Conservation (phyloP, 306 rosid species). For the Prunus campanulata region DNA sequence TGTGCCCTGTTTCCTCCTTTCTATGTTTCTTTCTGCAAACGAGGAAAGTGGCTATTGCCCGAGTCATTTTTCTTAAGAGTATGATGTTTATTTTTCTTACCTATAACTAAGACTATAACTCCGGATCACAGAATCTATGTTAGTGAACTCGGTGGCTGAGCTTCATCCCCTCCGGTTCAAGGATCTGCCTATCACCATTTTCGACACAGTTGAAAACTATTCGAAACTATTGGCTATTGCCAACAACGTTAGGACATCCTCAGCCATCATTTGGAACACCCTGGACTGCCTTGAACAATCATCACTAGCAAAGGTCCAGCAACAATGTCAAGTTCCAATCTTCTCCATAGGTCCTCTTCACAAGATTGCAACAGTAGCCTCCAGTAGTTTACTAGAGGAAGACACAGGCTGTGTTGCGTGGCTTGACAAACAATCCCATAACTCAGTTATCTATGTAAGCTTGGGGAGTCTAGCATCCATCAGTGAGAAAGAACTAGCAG, state of each 20-base stretch:
- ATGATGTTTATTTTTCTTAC: neutral
- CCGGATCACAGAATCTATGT: slow-evolving; percentile 23
- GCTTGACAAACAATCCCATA: slow-evolving; percentile 18
- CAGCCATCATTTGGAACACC: slow-evolving; percentile 50
- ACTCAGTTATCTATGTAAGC: slow-evolving; percentile 35
- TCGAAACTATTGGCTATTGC: neutral
- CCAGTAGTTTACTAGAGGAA: slow-evolving; percentile 14
- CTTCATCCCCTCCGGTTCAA: slow-evolving; percentile 42
- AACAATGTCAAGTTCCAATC: slow-evolving; percentile 17
- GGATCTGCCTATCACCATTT: slow-evolving; percentile 43
- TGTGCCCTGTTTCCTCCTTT: neutral
- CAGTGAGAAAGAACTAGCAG: slow-evolving; percentile 32
- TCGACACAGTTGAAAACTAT: neutral
- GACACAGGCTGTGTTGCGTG: slow-evolving; percentile 24
- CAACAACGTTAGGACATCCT: slow-evolving; percentile 19
- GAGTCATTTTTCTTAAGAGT: no score
- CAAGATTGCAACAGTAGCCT: slow-evolving; percentile 20
- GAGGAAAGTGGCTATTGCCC: no score
- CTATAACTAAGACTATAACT: neutral
- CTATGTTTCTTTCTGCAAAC: no score
- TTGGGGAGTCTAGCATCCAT: slow-evolving; percentile 50
- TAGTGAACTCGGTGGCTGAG: slow-evolving; percentile 31
- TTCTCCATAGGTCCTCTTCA: slow-evolving; percentile 53
- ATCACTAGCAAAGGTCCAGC: slow-evolving; percentile 23
- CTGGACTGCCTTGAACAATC: slow-evolving; percentile 29